Evolutionary conservation across 2,329 filamentous ascomycete species (phyloP).

Genomic region (Sordariomycetes sp.): DNA sequence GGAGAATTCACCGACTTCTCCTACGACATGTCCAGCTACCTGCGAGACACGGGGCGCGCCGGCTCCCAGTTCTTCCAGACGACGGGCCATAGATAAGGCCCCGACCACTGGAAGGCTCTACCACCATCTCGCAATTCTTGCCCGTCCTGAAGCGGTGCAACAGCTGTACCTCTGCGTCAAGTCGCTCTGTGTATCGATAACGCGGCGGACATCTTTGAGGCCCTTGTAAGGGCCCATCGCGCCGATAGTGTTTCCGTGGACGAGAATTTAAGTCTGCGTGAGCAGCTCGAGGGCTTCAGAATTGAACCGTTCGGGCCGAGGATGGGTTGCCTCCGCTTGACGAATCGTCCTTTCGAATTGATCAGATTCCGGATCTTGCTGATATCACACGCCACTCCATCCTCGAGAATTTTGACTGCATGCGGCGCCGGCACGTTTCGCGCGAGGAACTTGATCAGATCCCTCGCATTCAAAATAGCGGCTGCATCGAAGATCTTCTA

Average conservation of each 20-base stretch:
- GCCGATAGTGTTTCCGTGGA: constrained; percentile 92
- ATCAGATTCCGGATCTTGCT: constrained; percentile 92
- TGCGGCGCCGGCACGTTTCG: constrained; percentile 88
- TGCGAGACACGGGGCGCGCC: constrained; percentile 76
- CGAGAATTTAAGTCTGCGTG: constrained; percentile 84
- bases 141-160: constrained; percentile 86
- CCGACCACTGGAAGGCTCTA: constrained; percentile 82
- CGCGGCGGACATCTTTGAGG: constrained; percentile 80
- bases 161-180: too few species aligned
- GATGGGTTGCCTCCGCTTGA: constrained; percentile 88
- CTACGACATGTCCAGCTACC: constrained; percentile 72
- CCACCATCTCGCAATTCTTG: constrained; percentile 81
- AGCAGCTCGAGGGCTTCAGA: constrained; percentile 84
- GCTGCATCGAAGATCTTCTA: constrained; percentile 86
- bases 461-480: constrained; percentile 84
- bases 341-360: constrained; percentile 88
- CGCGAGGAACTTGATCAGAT: constrained; percentile 87
- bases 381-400: constrained; percentile 85
- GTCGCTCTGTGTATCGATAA: too few species aligned
- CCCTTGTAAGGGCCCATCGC: constrained; percentile 91
- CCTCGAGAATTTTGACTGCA: constrained; percentile 88
- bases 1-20: constrained; percentile 97
- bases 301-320: constrained; percentile 87
- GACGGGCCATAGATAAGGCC: constrained; percentile 83
- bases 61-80: constrained; percentile 98